These are phyloP conservation scores for Boletus hoseneyae DNA, from an alignment of 1,284 basidiomycete species.

Conservation along the genomic window DNA sequence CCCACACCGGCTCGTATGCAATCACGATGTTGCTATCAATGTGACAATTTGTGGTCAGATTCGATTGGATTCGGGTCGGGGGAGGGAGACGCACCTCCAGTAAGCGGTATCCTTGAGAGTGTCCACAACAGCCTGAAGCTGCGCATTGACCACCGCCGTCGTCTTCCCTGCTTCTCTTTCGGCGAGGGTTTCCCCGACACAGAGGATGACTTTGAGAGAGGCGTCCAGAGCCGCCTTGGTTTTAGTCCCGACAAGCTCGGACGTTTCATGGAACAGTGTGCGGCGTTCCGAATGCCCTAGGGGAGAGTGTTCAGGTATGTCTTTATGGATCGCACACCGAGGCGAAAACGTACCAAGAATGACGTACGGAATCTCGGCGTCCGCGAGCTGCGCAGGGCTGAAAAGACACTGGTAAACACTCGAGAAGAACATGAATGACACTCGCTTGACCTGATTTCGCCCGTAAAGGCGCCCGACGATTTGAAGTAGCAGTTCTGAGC, in stretches of 20 bases:
- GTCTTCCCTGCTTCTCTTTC: constrained; percentile 86
- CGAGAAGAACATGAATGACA: neutral
- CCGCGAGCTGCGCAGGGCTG: constrained; percentile 79
- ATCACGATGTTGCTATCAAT: constrained; percentile 78
- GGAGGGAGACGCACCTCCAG: constrained; percentile 66
- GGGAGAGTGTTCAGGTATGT: too few relatives aligned
- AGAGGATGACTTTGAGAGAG: constrained; percentile 87
- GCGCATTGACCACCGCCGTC: constrained; percentile 74
- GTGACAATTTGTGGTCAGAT: neutral
- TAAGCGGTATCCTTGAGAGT: constrained; percentile 56
- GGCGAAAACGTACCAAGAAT: constrained; percentile 66
- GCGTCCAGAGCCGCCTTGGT: constrained; percentile 76
- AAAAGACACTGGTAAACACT: constrained; percentile 1
- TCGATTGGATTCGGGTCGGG: neutral
- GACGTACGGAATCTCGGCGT: constrained; percentile 87
- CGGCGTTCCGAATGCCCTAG: constrained; percentile 94
- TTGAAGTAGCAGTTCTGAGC: constrained; percentile 94
- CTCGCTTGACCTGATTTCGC: constrained; percentile 76
- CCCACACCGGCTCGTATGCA: constrained; percentile 98
- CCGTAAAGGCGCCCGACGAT: constrained; percentile 89
- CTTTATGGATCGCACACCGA: neutral
- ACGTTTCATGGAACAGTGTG: constrained; percentile 87
- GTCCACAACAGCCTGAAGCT: constrained; percentile 78
- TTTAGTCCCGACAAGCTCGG: constrained; percentile 83
- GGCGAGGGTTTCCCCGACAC: constrained; percentile 91